Percentiles rank a stretch among this genome's conserved stretches.
Conservation (phyloP, 805 yeast species). For the Schwanniomyces yamadae region DNA sequence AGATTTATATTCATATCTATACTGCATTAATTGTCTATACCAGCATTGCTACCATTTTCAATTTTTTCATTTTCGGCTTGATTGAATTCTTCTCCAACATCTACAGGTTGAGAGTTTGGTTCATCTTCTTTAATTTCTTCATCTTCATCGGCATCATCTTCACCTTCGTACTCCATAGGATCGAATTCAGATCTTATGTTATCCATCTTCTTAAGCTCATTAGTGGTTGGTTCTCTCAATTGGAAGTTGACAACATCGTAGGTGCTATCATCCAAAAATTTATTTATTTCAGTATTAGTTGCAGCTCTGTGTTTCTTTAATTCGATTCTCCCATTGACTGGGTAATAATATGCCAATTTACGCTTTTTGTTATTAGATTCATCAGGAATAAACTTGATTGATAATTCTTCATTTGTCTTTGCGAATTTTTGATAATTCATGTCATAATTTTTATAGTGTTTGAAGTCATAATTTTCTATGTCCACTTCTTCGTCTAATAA, state of each 20-base stretch:
- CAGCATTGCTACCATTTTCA: slow-evolving; percentile 1
- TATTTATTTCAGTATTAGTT: slow-evolving; percentile 50
- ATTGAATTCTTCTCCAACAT: slow-evolving; percentile 21
- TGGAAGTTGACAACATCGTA: slow-evolving; percentile 60
- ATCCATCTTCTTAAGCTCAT: slow-evolving; percentile 69
- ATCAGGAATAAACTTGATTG: slow-evolving; percentile 51
- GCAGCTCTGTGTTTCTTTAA: slow-evolving; percentile 83
- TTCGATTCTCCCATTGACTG: slow-evolving; percentile 73
- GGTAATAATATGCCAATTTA: slow-evolving; percentile 68
- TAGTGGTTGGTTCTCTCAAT: slow-evolving; percentile 70
- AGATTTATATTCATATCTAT: slow-evolving; percentile 1
- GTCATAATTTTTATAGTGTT: slow-evolving; percentile 77
- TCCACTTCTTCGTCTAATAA: slow-evolving; percentile 45
- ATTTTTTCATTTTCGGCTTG: slow-evolving; percentile 3
- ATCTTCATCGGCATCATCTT: slow-evolving; percentile 50
- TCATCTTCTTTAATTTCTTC: slow-evolving; percentile 30
- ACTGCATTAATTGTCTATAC: background rate
- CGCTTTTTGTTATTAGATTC: slow-evolving; percentile 38
- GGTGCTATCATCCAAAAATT: slow-evolving; percentile 55
- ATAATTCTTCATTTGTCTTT: slow-evolving; percentile 60
- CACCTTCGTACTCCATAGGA: slow-evolving; percentile 74
- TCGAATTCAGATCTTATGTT: slow-evolving; percentile 66
- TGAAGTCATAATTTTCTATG: slow-evolving; percentile 49
- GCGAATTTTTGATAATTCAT: slow-evolving; percentile 52
- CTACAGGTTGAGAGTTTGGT: slow-evolving; percentile 19